phyloP scores from a whole-genome alignment of 768 basidiomycete species.

The Ramaria rubella region DNA sequence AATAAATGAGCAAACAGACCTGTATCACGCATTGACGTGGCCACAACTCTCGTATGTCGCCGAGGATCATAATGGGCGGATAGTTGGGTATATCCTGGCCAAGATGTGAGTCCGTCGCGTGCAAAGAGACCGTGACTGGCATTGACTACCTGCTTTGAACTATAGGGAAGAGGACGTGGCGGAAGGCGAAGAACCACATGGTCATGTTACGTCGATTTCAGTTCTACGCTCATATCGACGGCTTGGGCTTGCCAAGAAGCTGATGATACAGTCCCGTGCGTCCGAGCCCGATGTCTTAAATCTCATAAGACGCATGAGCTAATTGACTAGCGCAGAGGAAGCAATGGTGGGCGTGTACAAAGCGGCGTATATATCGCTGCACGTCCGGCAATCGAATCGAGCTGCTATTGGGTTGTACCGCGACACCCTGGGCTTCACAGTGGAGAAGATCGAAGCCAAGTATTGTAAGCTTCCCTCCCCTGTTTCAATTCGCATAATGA shows the following conservation, averaged over 20 bases:
- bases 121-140: too few relatives aligned
- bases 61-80: slow-evolving; percentile 79
- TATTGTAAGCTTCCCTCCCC: slow-evolving; percentile 31
- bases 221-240: slow-evolving; percentile 41
- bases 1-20: slow-evolving; percentile 44
- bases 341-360: slow-evolving; percentile 42
- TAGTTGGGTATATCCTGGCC: slow-evolving; percentile 93
- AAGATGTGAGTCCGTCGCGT: slow-evolving; percentile 63
- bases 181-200: slow-evolving; percentile 32
- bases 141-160: too few relatives aligned
- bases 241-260: slow-evolving; percentile 41
- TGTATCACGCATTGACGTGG: slow-evolving; percentile 89
- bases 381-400: slow-evolving; percentile 42
- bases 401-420: slow-evolving; percentile 42
- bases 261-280: slow-evolving; percentile 41
- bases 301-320: not conserved
- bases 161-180: slow-evolving; percentile 31
- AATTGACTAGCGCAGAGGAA: slow-evolving; percentile 25
- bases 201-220: slow-evolving; percentile 46
- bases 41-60: slow-evolving; percentile 91
- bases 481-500: not conserved
- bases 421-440: slow-evolving; percentile 42
- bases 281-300: not conserved
- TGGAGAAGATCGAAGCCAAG: slow-evolving; percentile 37
- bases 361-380: slow-evolving; percentile 36